These are phyloP conservation scores for Ogataea minuta DNA, from an alignment of 805 yeast genomes.

Conservation along the genomic window DNA sequence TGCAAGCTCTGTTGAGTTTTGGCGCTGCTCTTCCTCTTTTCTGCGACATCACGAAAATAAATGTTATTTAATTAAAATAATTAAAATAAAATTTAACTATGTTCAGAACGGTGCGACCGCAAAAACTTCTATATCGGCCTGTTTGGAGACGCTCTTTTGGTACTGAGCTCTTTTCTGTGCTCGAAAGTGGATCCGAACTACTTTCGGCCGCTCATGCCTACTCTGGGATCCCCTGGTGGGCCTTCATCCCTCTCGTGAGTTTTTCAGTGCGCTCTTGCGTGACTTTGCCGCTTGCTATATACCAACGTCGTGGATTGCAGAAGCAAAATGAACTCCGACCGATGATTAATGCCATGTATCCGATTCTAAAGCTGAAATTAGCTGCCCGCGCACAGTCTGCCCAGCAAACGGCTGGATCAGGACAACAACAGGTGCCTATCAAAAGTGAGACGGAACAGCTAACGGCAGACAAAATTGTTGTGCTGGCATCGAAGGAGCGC, in stretches of 20 bases:
- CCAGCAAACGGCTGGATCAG: slow-evolving; percentile 26
- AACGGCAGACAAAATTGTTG: slow-evolving; percentile 73
- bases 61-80: slow-evolving; percentile 1
- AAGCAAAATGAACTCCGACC: slow-evolving; percentile 74
- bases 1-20: slow-evolving; percentile 88
- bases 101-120: slow-evolving; percentile 1
- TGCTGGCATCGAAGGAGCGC: slow-evolving; percentile 74
- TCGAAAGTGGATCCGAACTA: slow-evolving; percentile 29
- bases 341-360: slow-evolving; percentile 68
- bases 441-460: slow-evolving; percentile 40
- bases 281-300: slow-evolving; percentile 76
- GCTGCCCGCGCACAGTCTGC: slow-evolving; percentile 45
- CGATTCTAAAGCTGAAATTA: slow-evolving; percentile 60
- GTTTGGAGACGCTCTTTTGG: slow-evolving; percentile 1
- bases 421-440: slow-evolving; percentile 22
- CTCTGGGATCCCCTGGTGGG: slow-evolving; percentile 81
- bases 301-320: slow-evolving; percentile 65
- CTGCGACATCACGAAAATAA: slow-evolving; percentile 14
- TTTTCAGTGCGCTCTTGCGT: slow-evolving; percentile 58
- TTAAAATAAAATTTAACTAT: neutral
- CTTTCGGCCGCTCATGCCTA: slow-evolving; percentile 49
- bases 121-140: neutral
- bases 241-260: slow-evolving; percentile 72
- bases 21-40: slow-evolving; percentile 40
- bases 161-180: slow-evolving; percentile 9